Evolutionary conservation across 1,139 yeast genomes (phyloP).

Genomic region (Petasospora fabianii): DNA sequence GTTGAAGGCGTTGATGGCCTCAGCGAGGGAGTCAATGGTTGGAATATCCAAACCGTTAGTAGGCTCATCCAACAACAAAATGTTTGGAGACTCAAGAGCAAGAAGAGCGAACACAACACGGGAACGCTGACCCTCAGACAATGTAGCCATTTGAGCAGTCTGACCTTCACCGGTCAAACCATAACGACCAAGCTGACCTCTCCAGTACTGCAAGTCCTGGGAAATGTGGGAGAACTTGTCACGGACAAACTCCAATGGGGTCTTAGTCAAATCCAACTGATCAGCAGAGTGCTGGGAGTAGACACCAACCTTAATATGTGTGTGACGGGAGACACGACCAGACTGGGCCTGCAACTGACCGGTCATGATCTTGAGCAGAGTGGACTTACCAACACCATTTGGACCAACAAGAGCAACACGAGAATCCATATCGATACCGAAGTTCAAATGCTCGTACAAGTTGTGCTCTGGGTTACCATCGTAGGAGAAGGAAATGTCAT

Average conservation of each 20-base stretch:
- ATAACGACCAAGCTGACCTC: conserved; percentile 96
- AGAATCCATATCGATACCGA: conserved; percentile 99
- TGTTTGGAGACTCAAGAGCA: conserved; percentile 94
- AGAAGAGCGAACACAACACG: conserved; percentile 96
- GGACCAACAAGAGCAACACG: conserved; percentile 98
- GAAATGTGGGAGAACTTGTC: conserved; percentile 85
- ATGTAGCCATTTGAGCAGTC: conserved; percentile 96
- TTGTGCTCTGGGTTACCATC: conserved; percentile 85
- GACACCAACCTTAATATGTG: conserved; percentile 97
- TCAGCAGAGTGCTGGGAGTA: conserved; percentile 99
- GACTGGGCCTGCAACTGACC: conserved; percentile 85
- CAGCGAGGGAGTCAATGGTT: conserved; percentile 96
- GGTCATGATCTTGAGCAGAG: conserved; percentile 93
- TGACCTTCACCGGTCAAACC: conserved; percentile 99
- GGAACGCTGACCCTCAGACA: conserved; percentile 98
- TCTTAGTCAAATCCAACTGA: conserved; percentile 91
- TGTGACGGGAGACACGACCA: conserved; percentile 96
- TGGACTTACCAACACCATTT: conserved; percentile 98
- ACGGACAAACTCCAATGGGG: conserved; percentile 95
- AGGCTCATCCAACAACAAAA: conserved; percentile 96
- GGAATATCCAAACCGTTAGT: conserved; percentile 98
- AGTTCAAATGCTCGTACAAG: conserved; percentile 84
- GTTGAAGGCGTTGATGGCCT: conserved; percentile 86
- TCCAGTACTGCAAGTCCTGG: conserved; percentile 99
- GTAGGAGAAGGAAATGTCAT: conserved; percentile 89